These are phyloP conservation scores for Oxyria digyna DNA, from an alignment of 148 eudicot species.

Conservation along the genomic window DNA sequence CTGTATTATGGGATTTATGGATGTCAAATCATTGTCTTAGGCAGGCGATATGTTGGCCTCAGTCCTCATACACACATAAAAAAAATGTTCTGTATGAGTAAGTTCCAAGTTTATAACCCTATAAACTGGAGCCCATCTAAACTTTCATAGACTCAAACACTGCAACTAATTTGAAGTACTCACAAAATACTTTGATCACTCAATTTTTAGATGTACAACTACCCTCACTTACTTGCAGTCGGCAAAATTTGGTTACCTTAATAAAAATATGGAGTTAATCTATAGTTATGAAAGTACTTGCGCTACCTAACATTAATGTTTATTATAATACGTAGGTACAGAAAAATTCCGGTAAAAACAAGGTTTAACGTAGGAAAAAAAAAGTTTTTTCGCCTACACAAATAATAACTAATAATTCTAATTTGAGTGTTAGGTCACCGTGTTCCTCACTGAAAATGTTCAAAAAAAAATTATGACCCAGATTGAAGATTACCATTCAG, in stretches of 20 bases:
- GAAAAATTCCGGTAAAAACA: too few species aligned
- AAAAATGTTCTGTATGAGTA: neutral
- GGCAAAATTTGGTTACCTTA: neutral
- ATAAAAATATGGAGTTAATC: neutral
- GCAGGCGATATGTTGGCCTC: neutral
- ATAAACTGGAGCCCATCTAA: neutral
- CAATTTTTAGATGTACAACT: constrained; percentile 1
- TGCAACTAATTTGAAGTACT: neutral
- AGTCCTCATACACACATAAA: neutral
- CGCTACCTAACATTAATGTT: neutral
- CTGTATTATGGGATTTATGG: neutral
- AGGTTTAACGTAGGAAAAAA: too few species aligned
- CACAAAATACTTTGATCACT: neutral
- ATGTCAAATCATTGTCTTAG: constrained; percentile 2
- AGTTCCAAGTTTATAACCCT: constrained; percentile 2
- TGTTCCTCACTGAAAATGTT: too few species aligned
- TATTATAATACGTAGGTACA: neutral
- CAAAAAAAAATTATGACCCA: too few species aligned
- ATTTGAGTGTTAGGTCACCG: too few species aligned
- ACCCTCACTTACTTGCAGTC: constrained; percentile 3
- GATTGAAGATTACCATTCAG: too few species aligned
- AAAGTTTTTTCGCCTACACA: too few species aligned
- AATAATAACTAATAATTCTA: too few species aligned
- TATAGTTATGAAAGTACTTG: neutral
- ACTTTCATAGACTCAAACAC: neutral